phyloP scores from a whole-genome alignment of 2,329 filamentous ascomycete genomes.

The Cladosporium austrohemisphaericum region DNA sequence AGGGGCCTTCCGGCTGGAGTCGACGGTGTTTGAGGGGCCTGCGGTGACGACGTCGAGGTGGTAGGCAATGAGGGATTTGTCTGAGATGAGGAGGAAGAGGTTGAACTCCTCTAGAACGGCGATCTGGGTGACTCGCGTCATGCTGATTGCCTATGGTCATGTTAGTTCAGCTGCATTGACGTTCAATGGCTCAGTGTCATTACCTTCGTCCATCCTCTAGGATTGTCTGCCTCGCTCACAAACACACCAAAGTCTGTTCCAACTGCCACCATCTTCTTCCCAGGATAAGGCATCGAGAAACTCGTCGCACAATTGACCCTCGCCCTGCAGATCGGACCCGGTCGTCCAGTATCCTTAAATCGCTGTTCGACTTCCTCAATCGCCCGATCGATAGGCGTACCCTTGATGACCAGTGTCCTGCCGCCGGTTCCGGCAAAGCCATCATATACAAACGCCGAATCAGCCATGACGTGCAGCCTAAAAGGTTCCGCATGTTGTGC shows the following conservation, averaged over 20 bases:
- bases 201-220: slow-evolving; percentile 86
- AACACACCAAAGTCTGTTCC: slow-evolving; percentile 94
- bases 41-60: slow-evolving; percentile 76
- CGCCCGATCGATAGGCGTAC: slow-evolving; percentile 86
- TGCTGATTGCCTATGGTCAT: slow-evolving; percentile 64
- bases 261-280: slow-evolving; percentile 84
- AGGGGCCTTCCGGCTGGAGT: slow-evolving; percentile 78
- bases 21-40: slow-evolving; percentile 43
- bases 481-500: slow-evolving; percentile 96
- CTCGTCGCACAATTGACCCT: slow-evolving; percentile 89
- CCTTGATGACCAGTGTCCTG: slow-evolving; percentile 74
- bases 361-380: slow-evolving; percentile 82
- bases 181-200: too few species aligned
- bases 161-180: too few species aligned
- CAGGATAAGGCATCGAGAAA: slow-evolving; percentile 69
- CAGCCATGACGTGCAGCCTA: slow-evolving; percentile 83
- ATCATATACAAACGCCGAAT: slow-evolving; percentile 85
- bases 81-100: slow-evolving; percentile 83
- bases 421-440: slow-evolving; percentile 44
- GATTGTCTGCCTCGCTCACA: slow-evolving; percentile 81
- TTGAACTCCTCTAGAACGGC: slow-evolving; percentile 95
- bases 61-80: slow-evolving; percentile 88
- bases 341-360: slow-evolving; percentile 63
- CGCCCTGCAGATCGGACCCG: slow-evolving; percentile 75
- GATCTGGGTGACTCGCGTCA: slow-evolving; percentile 79